These are phyloP conservation scores for Fusarium proliferatum DNA, from an alignment of 2,329 filamentous ascomycete genomes.

Conservation along the genomic window DNA sequence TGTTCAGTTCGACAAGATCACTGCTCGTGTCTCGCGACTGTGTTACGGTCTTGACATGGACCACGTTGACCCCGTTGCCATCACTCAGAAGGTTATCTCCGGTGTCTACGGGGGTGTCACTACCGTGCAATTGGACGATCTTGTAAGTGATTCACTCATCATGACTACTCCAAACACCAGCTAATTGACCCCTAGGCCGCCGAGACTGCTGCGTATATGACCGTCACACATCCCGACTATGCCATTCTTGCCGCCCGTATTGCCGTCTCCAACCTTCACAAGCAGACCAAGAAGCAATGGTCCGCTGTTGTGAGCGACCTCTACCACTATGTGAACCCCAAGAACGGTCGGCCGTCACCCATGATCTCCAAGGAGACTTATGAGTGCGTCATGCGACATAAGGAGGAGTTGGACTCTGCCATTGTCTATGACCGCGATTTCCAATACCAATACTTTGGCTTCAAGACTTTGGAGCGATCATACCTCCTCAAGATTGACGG, in stretches of 20 bases:
- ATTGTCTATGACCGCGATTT: constrained; percentile 99
- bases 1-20: constrained; percentile 99
- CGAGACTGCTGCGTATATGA: constrained; percentile 99
- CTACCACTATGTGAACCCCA: constrained; percentile 96
- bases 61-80: constrained; percentile 96
- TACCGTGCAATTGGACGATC: constrained; percentile 94
- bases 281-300: constrained; percentile 99
- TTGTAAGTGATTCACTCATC: constrained; percentile 70
- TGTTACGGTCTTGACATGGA: constrained; percentile 96
- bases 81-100: constrained; percentile 99
- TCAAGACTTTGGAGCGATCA: constrained; percentile 98
- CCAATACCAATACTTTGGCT: constrained; percentile 99
- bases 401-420: constrained; percentile 96
- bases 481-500: constrained; percentile 96
- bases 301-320: constrained; percentile 94
- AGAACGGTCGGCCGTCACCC: constrained; percentile 82
- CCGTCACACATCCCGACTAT: constrained; percentile 98
- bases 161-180: not conserved
- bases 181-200: constrained; percentile 74
- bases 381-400: constrained; percentile 93
- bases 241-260: constrained; percentile 98
- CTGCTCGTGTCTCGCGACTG: constrained; percentile 93
- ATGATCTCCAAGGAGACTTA: constrained; percentile 96
- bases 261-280: constrained; percentile 99
- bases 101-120: constrained; percentile 99